A percentile compares a stretch with the other conserved stretches of the same genome.
Evolutionary conservation across 805 yeast species (phyloP).

Genomic region (Cyberlindnera bimundalis): DNA sequence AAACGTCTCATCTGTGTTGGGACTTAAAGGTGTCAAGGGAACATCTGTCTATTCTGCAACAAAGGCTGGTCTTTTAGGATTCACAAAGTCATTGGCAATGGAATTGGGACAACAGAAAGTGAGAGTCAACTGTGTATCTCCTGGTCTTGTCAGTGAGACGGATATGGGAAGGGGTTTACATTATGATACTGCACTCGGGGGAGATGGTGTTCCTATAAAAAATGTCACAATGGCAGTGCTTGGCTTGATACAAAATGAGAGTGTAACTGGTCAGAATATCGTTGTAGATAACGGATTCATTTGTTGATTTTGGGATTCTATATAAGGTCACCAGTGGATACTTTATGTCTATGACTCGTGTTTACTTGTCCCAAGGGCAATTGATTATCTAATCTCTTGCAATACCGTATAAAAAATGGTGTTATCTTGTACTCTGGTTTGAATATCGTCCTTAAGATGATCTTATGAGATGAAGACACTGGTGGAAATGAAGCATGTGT

Average conservation of each 20-base stretch:
- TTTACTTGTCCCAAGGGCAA: too few relatives aligned
- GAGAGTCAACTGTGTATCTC: constrained; percentile 62
- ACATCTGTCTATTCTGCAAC: constrained; percentile 64
- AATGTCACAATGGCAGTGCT: constrained; percentile 26
- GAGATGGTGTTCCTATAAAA: constrained; percentile 17
- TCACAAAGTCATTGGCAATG: constrained; percentile 53
- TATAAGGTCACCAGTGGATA: constrained; percentile 10
- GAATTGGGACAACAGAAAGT: constrained; percentile 55
- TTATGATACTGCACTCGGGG: constrained; percentile 20
- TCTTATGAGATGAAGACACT: constrained; percentile 2
- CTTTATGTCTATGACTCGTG: constrained; percentile 5
- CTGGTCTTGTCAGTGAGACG: constrained; percentile 65
- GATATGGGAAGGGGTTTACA: constrained; percentile 43
- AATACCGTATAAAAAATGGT: not conserved
- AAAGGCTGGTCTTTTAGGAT: constrained; percentile 66
- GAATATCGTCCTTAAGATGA: constrained; percentile 8
- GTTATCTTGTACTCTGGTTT: constrained; percentile 6
- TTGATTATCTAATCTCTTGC: too few relatives aligned
- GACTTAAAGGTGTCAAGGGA: constrained; percentile 48
- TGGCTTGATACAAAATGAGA: constrained; percentile 21
- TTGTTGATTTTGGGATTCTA: constrained; percentile 9
- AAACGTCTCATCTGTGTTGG: constrained; percentile 66
- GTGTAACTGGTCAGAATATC: constrained; percentile 31
- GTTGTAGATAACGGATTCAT: constrained; percentile 31
- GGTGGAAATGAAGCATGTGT: not conserved